Evolutionary conservation across 2,329 filamentous ascomycete species (phyloP).

Genomic region (Teratosphaeria pseudoeucalypti): DNA sequence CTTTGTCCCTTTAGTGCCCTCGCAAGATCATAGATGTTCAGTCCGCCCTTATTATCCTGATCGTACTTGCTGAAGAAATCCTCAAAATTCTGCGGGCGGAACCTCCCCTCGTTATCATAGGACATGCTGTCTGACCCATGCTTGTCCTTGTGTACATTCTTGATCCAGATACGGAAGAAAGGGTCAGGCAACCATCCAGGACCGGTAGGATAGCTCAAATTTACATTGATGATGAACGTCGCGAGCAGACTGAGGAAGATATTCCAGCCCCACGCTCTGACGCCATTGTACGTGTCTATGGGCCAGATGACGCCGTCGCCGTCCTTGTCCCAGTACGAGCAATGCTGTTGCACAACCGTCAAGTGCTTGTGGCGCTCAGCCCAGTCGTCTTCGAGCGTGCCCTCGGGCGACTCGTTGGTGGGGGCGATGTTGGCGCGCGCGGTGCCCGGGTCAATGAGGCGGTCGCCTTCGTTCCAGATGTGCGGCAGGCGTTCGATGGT

Average conservation of each 20-base stretch:
- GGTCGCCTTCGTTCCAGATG: constrained; percentile 11
- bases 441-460: constrained; percentile 25
- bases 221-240: constrained; percentile 38
- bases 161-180: constrained; percentile 32
- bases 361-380: constrained; percentile 29
- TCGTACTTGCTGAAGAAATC: constrained; percentile 40
- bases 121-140: constrained; percentile 34
- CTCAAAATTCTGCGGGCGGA: constrained; percentile 38
- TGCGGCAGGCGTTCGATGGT: constrained; percentile 17
- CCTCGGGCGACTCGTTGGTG: constrained; percentile 30
- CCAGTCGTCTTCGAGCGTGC: constrained; percentile 32
- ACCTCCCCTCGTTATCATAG: constrained; percentile 37
- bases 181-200: constrained; percentile 33
- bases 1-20: constrained; percentile 33
- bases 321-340: constrained; percentile 36
- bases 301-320: constrained; percentile 45
- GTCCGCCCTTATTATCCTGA: constrained; percentile 26
- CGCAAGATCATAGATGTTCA: constrained; percentile 31
- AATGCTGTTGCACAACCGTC: constrained; percentile 44
- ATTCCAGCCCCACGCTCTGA: constrained; percentile 37
- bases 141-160: constrained; percentile 33
- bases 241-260: constrained; percentile 34
- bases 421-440: constrained; percentile 34
- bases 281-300: constrained; percentile 39
- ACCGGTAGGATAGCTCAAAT: constrained; percentile 41